Base-by-base conservation (phyloP, 2,329 filamentous ascomycete genomes). In the Emmonsiellopsis sp. region DNA sequence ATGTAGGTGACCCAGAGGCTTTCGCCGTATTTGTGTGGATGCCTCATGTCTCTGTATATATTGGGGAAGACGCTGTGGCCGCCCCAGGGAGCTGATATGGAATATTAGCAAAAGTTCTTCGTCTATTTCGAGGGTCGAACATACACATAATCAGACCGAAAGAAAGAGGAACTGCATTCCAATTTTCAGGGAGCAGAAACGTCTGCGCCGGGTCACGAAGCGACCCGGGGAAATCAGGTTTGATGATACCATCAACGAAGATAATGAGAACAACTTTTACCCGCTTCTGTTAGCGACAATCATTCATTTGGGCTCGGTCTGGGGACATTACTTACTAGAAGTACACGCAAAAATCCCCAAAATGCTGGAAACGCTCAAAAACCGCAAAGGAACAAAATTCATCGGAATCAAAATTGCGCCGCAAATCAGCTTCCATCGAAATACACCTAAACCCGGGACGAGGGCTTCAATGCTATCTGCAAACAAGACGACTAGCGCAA, bases 281-380 rank as follows among this genome's bases (percentile, higher is more conserved):
- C 15, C 4, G n/a, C 50, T 20, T 9, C 16, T 31, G 16, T 52
- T 45, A 52, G 50, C 20, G 10, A n/a, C 30, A 7, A 26, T 48
- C 5, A n/a, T 7, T 10, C 16, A 26, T 9, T 44, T 44, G 20
- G 10, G 26, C 3, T 10, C 30, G 9, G 8, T 30, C 30, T 16
- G 30, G 9, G 31, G 31, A 10, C 13, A 6, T 35, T 54, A 85
- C 87, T 76, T 75, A 92, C 88, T 96, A 63, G 84, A 84, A 59
- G 95, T 85, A 61, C 89, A 95, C 54, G 83, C 91, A 61, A 96
- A 76, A 51, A 98, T 95, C n/a, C 92, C 92, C 57, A 97, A 75
- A 54, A 97, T 84, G 66, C 89, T 95, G 30, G 89, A 95, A 64
- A 95, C 89, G 61, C 89, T 95, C 56, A 98, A 73, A 53, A 91